Conservation (phyloP, 2,329 filamentous ascomycete species). For the Calonectria pseudoreteaudii region DNA sequence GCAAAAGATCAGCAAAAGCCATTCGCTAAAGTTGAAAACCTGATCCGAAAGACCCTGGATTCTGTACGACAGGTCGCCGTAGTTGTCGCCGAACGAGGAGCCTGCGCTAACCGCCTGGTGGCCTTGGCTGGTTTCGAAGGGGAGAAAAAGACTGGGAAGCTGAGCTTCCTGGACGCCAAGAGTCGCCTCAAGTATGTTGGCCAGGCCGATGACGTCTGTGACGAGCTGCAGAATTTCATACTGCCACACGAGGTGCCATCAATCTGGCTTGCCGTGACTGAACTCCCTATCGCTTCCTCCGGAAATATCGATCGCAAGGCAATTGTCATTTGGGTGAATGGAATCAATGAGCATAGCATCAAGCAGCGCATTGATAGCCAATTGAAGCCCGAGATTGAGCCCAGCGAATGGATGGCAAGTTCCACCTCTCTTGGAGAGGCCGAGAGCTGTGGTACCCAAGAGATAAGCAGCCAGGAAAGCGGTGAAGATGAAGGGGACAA, state of each 20-base stretch:
- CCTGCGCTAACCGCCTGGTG: not conserved
- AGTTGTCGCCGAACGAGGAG: not conserved
- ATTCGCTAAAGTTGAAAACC: not conserved
- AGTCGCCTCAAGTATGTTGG: not conserved
- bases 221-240: not conserved
- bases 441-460: not conserved
- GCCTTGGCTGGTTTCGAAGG: not conserved
- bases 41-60: not conserved
- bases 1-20: not conserved
- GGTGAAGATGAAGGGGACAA: not conserved
- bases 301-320: not conserved
- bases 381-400: not conserved
- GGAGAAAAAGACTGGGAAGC: not conserved
- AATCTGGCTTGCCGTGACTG: not conserved
- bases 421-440: not conserved
- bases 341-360: not conserved
- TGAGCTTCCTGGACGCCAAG: not conserved
- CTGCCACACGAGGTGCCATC: not conserved
- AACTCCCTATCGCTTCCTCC: not conserved
- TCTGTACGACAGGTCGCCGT: not conserved
- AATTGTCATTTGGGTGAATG: not conserved
- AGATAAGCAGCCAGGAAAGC: not conserved
- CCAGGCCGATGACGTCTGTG: not conserved
- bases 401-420: not conserved
- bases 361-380: constrained; percentile 2